phyloP scores from a whole-genome alignment of 192 early-diverging fungal genomes.

The Pecoramyces ruminantium region DNA sequence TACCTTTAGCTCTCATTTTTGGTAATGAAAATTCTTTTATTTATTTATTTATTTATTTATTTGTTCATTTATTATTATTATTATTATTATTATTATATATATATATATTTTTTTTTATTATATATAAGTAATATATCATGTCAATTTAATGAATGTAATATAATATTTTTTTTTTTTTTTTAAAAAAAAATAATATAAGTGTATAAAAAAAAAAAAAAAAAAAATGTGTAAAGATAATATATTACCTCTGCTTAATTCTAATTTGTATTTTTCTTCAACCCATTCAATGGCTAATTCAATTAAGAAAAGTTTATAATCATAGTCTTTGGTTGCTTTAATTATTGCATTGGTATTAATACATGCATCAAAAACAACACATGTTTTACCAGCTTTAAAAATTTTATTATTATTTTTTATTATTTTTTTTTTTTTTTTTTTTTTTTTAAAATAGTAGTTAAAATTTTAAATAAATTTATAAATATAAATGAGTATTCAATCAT shows the following conservation, averaged over 20 bases:
- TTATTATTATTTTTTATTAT: too few species aligned
- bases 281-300: constrained; percentile 46
- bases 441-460: too few species aligned
- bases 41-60: too few species aligned
- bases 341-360: constrained; percentile 39
- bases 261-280: constrained; percentile 39
- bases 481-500: too few species aligned
- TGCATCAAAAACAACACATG: constrained; percentile 45
- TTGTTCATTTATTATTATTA: background rate
- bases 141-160: too few species aligned
- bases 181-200: too few species aligned
- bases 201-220: too few species aligned
- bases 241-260: constrained; percentile 44
- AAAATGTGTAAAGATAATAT: too few species aligned
- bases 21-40: constrained; percentile 44
- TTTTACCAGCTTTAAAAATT: constrained; percentile 10
- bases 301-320: constrained; percentile 48
- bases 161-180: background rate
- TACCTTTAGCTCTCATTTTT: constrained; percentile 31
- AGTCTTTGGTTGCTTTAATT: constrained; percentile 28
- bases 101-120: too few species aligned
- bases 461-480: too few species aligned
- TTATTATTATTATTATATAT: background rate
- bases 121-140: too few species aligned
- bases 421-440: too few species aligned